Evolutionary conservation across 2,329 filamentous ascomycete species (phyloP), one percentile per base, ranked within the genome.

Genomic region (Aspergillus sp.): DNA sequence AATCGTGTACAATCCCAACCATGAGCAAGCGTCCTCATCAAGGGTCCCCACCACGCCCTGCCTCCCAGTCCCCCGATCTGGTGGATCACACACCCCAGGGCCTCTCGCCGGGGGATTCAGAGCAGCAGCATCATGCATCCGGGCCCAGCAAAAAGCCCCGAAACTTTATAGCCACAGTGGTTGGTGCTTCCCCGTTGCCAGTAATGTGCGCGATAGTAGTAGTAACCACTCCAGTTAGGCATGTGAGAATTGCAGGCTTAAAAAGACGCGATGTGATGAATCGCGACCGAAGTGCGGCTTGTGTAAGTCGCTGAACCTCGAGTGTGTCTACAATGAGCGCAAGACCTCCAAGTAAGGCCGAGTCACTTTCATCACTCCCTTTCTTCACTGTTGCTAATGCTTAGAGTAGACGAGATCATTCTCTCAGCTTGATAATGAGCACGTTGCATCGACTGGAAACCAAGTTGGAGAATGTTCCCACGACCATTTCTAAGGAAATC

Each of bases 211-310:
- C n/a, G 9, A 15, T 51, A 32, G 32, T 45, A 12, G 47, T 9
- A 41, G 4, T 36, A 45, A 19, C 19, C 39, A 23, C 10, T 52
- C 25, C 17, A 47, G 38, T 30, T 63, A 80, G 81, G 83, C 83
- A 2, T 85, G 83, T 65, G 82, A 85, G 65, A 79, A 77, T 15
- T 85, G 83, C 66, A 76, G 83, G 25, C 71, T 80, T 52, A 82
- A 83, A 66, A 85, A 85, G 72, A 84, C 82, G 17, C 71, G 81
- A 72, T 85, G 83, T 69, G 82, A 85, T 62, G 82, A 84, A 69
- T 83, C 83, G 60, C 74, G 80, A 32, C 82, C 83, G 51, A 75
- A 70, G 61, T 85, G 83, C 64, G 82, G 82, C 30, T 76, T 83
- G 52, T 85, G 83, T 71, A 80, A 79, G 63, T 71, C 74, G 13